Conservation (phyloP, 169 alveolate genomes). For the Eimeria tenella region DNA sequence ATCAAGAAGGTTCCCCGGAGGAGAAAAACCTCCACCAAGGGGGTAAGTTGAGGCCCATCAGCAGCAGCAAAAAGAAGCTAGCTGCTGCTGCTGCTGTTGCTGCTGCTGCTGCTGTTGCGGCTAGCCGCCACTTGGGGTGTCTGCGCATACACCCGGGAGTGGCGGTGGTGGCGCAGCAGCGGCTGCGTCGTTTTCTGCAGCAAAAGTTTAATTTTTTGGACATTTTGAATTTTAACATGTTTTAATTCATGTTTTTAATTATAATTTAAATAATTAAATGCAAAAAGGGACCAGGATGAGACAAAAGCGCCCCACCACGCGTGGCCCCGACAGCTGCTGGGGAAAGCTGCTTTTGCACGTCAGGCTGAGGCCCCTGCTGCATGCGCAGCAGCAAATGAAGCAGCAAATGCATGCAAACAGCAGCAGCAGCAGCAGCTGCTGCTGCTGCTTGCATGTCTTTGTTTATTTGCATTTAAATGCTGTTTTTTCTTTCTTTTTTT, state of each 20-base stretch:
- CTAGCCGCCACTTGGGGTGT: too few relatives aligned
- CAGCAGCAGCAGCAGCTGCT: too few relatives aligned
- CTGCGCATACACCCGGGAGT: too few relatives aligned
- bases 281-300: not conserved
- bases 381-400: too few relatives aligned
- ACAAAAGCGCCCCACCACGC: conserved; percentile 34
- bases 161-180: not conserved
- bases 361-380: conserved; percentile 3
- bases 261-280: not conserved
- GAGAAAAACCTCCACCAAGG: conserved; percentile 89
- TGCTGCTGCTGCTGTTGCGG: too few relatives aligned
- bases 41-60: conserved; percentile 82
- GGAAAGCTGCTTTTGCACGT: conserved; percentile 60
- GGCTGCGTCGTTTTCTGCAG: too few relatives aligned
- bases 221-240: not conserved
- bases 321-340: conserved; percentile 28
- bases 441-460: not conserved
- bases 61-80: too few relatives aligned
- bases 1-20: conserved; percentile 86
- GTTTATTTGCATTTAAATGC: not conserved
- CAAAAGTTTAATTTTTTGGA: too few relatives aligned
- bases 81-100: too few relatives aligned
- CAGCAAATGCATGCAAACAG: too few relatives aligned
- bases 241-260: not conserved
- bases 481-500: not conserved